Evolutionary conservation across 2,329 filamentous ascomycete species (phyloP).

Genomic region (Botrytis sinoallii): DNA sequence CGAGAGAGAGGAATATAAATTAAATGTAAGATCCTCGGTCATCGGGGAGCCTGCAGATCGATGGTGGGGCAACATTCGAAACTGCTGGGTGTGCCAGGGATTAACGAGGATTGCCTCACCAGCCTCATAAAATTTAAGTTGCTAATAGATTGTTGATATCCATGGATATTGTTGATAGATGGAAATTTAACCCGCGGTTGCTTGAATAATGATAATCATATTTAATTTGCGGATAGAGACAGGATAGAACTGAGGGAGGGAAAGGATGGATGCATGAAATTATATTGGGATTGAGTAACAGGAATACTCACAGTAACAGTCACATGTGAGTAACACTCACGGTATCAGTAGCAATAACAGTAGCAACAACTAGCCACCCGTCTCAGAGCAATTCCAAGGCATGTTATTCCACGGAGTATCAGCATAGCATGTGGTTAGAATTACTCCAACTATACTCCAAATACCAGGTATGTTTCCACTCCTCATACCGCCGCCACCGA

Average conservation of each 20-base stretch:
- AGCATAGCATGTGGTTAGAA: neutral
- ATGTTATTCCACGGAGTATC: neutral
- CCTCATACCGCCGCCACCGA: neutral
- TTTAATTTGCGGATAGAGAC: neutral
- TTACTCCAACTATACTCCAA: neutral
- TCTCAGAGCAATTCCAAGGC: neutral
- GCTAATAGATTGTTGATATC: neutral
- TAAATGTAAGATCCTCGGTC: neutral
- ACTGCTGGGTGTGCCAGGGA: constrained; percentile 1
- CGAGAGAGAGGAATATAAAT: neutral
- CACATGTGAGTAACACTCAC: too few species aligned
- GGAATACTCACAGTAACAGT: neutral
- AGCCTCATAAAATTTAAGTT: neutral
- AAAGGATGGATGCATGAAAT: neutral
- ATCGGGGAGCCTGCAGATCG: neutral
- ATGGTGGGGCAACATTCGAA: constrained; percentile 6
- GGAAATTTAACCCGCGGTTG: neutral
- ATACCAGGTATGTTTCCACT: neutral
- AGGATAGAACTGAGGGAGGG: neutral
- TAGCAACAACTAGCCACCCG: neutral
- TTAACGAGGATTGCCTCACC: neutral
- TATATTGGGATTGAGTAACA: neutral
- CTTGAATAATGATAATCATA: neutral
- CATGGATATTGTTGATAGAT: neutral
- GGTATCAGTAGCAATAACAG: too few species aligned